Evolutionary conservation across 176 grass and related monocot genomes (phyloP).

Genomic region (Hsuehochloa calcarea): DNA sequence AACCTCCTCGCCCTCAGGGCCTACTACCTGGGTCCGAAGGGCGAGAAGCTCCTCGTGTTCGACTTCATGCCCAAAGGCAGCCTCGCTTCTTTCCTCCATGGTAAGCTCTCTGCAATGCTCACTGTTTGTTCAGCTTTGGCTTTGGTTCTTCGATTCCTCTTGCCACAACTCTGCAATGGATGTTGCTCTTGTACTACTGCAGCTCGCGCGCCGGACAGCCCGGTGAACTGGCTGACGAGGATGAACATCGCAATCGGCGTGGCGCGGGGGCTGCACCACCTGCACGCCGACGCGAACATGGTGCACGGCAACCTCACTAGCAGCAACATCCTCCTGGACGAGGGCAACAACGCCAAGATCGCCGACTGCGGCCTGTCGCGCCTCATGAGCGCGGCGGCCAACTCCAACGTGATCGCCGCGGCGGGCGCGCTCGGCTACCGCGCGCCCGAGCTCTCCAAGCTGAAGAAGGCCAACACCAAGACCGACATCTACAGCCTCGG

Average conservation of each 20-base stretch:
- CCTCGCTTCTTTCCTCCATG: slow-evolving; percentile 82
- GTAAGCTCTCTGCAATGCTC: slow-evolving; percentile 35
- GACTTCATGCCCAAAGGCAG: slow-evolving; percentile 93
- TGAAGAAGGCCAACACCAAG: slow-evolving; percentile 94
- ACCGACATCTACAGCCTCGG: slow-evolving; percentile 93
- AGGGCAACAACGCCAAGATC: slow-evolving; percentile 58
- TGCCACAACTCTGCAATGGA: background rate
- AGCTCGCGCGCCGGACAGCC: slow-evolving; percentile 63
- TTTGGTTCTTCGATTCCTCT: background rate
- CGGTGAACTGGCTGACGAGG: slow-evolving; percentile 70
- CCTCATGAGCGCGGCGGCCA: slow-evolving; percentile 79
- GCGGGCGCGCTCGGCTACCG: slow-evolving; percentile 77
- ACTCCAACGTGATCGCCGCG: slow-evolving; percentile 69
- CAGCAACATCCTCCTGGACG: slow-evolving; percentile 89
- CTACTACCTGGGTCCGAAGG: slow-evolving; percentile 83
- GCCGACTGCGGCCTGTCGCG: slow-evolving; percentile 74
- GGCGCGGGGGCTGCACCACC: slow-evolving; percentile 63
- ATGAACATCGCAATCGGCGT: slow-evolving; percentile 69
- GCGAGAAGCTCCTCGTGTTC: slow-evolving; percentile 98
- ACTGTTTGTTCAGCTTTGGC: background rate
- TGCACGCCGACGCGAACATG: slow-evolving; percentile 64
- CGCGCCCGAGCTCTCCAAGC: slow-evolving; percentile 84
- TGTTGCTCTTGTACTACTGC: background rate
- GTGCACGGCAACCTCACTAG: slow-evolving; percentile 92
- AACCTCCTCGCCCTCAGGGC: slow-evolving; percentile 80